Evolutionary conservation across 2,329 filamentous ascomycete genomes (phyloP), one percentile per base, ranked within the genome.

Genomic region (Myrmaecium sp.): DNA sequence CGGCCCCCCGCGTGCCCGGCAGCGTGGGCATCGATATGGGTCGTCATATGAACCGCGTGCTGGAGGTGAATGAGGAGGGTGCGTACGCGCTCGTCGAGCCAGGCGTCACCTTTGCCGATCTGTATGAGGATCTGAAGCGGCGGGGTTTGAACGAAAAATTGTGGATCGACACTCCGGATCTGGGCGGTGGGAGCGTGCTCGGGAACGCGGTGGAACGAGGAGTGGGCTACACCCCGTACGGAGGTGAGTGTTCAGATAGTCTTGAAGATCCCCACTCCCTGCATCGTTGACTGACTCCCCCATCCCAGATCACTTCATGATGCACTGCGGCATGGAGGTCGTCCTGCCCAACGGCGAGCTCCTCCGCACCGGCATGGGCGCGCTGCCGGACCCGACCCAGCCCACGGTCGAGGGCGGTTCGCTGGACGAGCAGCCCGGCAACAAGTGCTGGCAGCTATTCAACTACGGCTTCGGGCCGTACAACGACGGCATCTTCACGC

Each of bases 21-120:
- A 56, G 49, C 14, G 46, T 64, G 5, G 57, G 56, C 1, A 34
- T 65, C 11, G 56, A 62, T 32, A 41, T 64, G 2, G 55, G 55
- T 5, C 38, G 37, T 16, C 41, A 52, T 18, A 58, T 58, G 55
- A 52, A 52, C 30, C 34, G 37, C 26, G 51, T 58, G 28, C 34
- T 58, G 6, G 42, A 51, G 14, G 44, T 57, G 36, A 48, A 53
- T 26, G 44, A 39, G 5, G 50, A 54, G 23, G 49, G 50, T 22
- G 49, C 41, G 6, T 51, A 46, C n/a, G 54, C 43, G 24, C 46
- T 58, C 1, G 47, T 59, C n/a, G 55, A 58, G 51, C 55, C 55
- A 0, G 60, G 59, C 2, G 60, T 63, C 5, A 58, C 55, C 0
- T 64, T 59, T 29, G 49, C 49, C 14, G 53, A 60, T 25, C 41